Base-by-base conservation (phyloP, 768 basidiomycete species). In the Phallus indusiatus region DNA sequence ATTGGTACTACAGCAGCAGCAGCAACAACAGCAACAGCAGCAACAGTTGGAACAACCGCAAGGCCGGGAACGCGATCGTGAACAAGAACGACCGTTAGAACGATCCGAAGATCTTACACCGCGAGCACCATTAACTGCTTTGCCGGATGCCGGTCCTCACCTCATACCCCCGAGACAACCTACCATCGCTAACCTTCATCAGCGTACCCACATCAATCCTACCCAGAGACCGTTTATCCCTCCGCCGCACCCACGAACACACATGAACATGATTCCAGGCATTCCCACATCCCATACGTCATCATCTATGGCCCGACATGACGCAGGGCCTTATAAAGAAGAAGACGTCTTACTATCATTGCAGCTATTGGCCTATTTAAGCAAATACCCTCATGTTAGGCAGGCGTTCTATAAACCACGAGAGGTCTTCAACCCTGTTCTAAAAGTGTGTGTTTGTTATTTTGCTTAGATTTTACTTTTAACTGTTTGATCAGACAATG, bases 371-470 rank as follows among this genome's bases (percentile, higher is more conserved):
- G 96, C 96, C 2, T 98, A 99, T 68, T 78, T 98, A 17, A 92
- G 88, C 74, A 98, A 99, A 71, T 98, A 99, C 69, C 94, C 96
- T 0, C 95, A 98, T 69, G 95, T 98, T 3, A 78, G 96, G 10
- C 86, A 94, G 66, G 91, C 94, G 6, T 98, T 99, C 68, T 96
- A 98, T 70, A 90, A 92, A 69, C 86, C 84, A 0, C 79, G 90
- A 0, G 72, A 76, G n/a, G 81, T 83, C n/a, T 91, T 90, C 70
- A 88, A 90, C 65, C 88, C 88, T 0, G 88, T 86, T 9, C 82
- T 59, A 9, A 36, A 59, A 33, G 57, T 59, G 35, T 9, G 49
- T 36, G 14, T 14, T 20, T 46, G 4, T 22, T 51, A 14, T 51
- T 14, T 14, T 22, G 4, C 28, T 4, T 22, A 4, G 21, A 20